phyloP scores from a whole-genome alignment of 2,329 filamentous ascomycete species.

The Claviceps arundinis region DNA sequence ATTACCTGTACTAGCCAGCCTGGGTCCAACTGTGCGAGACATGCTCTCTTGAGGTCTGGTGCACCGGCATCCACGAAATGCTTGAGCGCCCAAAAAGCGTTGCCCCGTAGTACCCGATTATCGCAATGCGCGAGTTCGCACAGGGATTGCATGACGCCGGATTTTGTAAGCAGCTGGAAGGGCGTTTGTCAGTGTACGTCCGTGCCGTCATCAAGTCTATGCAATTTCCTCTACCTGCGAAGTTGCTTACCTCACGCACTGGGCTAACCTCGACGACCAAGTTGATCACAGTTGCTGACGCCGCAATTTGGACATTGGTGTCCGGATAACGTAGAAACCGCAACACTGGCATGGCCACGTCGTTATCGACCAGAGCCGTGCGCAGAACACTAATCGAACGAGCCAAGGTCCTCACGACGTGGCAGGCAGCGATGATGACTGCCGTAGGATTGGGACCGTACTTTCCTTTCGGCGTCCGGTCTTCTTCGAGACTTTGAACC shows the following conservation, averaged over 20 bases:
- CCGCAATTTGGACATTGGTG: conserved; percentile 70
- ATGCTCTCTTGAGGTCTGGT: conserved; percentile 60
- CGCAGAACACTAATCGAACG: conserved; percentile 73
- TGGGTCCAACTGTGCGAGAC: conserved; percentile 63
- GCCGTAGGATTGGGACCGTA: conserved; percentile 62
- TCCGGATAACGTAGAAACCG: conserved; percentile 61
- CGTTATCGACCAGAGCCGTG: conserved; percentile 77
- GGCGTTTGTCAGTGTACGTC: conserved; percentile 8
- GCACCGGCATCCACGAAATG: conserved; percentile 66
- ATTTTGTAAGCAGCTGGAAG: conserved; percentile 53
- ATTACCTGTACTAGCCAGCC: conserved; percentile 74
- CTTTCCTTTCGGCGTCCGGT: no score
- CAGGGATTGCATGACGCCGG: conserved; percentile 61
- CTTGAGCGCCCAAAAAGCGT: conserved; percentile 88
- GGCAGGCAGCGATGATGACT: conserved; percentile 76
- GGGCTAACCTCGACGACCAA: conserved; percentile 80
- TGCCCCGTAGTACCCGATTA: conserved; percentile 66
- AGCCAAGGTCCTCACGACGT: conserved; percentile 66
- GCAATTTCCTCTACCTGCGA: neutral
- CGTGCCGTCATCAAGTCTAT: no score
- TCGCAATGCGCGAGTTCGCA: conserved; percentile 75
- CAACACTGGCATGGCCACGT: conserved; percentile 65
- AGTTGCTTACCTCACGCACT: conserved; percentile 61
- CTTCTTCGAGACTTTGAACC: conserved; percentile 55
- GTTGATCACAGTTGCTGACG: conserved; percentile 75